Evolutionary conservation across 108 stramenopile species (phyloP), one percentile per base, ranked within the genome.

Genomic region (Conticribra guillardii): DNA sequence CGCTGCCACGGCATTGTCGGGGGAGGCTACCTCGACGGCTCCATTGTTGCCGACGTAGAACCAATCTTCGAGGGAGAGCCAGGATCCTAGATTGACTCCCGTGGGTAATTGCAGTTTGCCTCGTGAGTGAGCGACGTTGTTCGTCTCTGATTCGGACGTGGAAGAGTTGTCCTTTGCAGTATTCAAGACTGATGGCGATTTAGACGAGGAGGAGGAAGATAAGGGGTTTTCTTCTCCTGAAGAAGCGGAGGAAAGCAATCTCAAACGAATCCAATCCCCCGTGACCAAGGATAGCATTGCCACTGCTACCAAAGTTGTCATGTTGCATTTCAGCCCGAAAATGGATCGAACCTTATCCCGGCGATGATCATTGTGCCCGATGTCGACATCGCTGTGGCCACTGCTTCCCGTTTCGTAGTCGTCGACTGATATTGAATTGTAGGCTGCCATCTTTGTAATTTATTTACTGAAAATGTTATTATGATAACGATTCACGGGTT

Each of bases 11-110:
- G 41, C 28, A 53, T 68, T 72, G 19, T 86, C 84, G 15, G 87
- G 83, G 17, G 79, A 87, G 2, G 90, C 88, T 23, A 89, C 88
- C 69, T 91, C 88, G 18, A 89, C 83, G 0, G 88, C 83, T 2
- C 84, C 82, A 49, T 85, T 60, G 26, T 53, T 1, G 9, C 88
- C 88, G 0, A 83, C 88, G 65, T 86, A 91, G 58, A 91, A 89
- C 66, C 87, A 91, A 62, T 91, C 90, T 63, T 92, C 91, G 67
- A 92, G 80, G n/a, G 85, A 77, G 44, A 92, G 69, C 91, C 91
- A 89, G 26, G 81, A 82, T 0, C 80, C 88, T 1, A 89, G 64
- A 60, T 92, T 92, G 61, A 92, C 88, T 28, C 91, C 87, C 19
- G 72, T 84, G 11, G 83, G 79, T 8, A 64, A 44, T 4, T 19